Evolutionary conservation across 192 early-diverging fungal species (phyloP).

Genomic region (Backusella australiensis): DNA sequence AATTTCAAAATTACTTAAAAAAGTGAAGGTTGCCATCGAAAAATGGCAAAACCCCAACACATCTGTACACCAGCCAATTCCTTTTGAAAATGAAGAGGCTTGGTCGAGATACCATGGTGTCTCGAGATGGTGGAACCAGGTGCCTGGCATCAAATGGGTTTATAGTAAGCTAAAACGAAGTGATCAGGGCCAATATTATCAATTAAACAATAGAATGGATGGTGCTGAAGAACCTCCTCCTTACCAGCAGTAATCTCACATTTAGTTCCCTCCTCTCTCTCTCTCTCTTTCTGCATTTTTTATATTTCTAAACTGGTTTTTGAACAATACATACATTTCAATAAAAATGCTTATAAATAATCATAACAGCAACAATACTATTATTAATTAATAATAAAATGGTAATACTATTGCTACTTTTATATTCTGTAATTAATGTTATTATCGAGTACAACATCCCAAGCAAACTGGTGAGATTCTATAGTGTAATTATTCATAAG

Average conservation of each 20-base stretch:
- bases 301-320: background rate
- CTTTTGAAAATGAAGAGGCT: slow-evolving; percentile 11
- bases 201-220: background rate
- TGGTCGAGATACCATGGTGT: slow-evolving; percentile 1
- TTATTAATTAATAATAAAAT: background rate
- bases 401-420: background rate
- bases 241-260: background rate
- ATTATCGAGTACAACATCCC: background rate
- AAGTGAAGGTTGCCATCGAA: slow-evolving; percentile 20
- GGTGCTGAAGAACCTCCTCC: slow-evolving; percentile 19
- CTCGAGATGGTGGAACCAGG: slow-evolving; percentile 12
- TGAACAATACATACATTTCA: background rate
- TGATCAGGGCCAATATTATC: background rate
- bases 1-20: slow-evolving; percentile 4
- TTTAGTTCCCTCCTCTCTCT: background rate
- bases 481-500: background rate
- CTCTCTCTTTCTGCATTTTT: background rate
- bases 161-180: slow-evolving; percentile 7
- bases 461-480: background rate
- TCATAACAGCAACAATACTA: too few species aligned
- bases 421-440: slow-evolving; percentile 10
- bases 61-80: background rate
- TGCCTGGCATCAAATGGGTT: slow-evolving; percentile 18
- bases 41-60: slow-evolving; percentile 24
- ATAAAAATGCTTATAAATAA: background rate